Conservation (phyloP, 2,329 filamentous ascomycete species). For the Fragosphaeria purpurea region DNA sequence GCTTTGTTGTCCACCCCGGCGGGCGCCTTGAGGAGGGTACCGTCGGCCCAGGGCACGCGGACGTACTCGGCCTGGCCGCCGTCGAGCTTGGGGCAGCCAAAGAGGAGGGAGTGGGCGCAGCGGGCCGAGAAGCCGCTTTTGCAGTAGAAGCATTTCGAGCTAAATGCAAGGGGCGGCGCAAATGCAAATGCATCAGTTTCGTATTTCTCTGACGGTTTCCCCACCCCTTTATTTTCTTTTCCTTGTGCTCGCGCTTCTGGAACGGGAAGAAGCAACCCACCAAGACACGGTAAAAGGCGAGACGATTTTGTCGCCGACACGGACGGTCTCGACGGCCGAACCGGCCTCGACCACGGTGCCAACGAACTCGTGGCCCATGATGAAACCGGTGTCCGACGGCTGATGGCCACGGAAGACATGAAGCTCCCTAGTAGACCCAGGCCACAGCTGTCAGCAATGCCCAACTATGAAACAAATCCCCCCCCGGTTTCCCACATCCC, state of each 20-base stretch:
- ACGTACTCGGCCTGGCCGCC: slow-evolving; percentile 78
- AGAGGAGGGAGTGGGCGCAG: slow-evolving; percentile 59
- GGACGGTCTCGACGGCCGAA: slow-evolving; percentile 54
- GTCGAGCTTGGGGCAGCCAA: slow-evolving; percentile 60
- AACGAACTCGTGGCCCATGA: slow-evolving; percentile 81
- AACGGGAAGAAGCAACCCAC: slow-evolving; percentile 24
- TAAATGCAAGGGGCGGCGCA: slow-evolving; percentile 16
- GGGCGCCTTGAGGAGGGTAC: slow-evolving; percentile 67
- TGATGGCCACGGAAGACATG: slow-evolving; percentile 81
- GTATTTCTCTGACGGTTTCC: no score
- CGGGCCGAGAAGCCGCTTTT: slow-evolving; percentile 65
- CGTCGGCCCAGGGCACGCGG: slow-evolving; percentile 70
- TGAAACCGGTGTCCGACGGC: slow-evolving; percentile 51
- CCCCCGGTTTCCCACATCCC: no score
- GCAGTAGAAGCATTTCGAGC: slow-evolving; percentile 76
- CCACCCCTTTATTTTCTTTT: no score
- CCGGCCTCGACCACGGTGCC: slow-evolving; percentile 63
- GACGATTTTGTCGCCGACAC: slow-evolving; percentile 69
- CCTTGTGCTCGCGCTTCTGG: no score
- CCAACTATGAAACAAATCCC: no score
- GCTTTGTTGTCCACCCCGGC: slow-evolving; percentile 61
- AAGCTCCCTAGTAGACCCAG: slow-evolving; percentile 50
- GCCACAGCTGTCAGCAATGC: no score
- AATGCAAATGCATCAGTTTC: slow-evolving; percentile 8
- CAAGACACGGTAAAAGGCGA: slow-evolving; percentile 76